A percentile compares a stretch with the other conserved stretches of the same genome.
These are phyloP conservation scores for Auxenochlorella pyrenoidosa DNA, from an alignment of 139 green algal genomes.

Conservation along the genomic window DNA sequence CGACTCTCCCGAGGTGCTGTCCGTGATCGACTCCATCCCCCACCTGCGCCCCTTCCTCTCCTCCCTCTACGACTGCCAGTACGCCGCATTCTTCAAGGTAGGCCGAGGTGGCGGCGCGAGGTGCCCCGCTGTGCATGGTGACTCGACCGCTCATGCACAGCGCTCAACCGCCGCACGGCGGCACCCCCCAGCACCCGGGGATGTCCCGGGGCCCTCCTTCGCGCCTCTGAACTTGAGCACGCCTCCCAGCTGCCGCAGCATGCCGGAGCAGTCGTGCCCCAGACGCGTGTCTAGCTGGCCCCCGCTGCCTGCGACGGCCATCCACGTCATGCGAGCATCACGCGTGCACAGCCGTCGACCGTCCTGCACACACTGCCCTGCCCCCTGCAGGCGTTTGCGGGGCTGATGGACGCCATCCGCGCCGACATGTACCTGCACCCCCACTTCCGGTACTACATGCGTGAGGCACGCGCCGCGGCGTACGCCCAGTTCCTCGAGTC, in stretches of 20 bases:
- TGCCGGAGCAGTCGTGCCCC: no score
- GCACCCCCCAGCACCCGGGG: no score
- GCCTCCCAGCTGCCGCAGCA: no score
- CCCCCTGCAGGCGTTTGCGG: slow-evolving; percentile 71
- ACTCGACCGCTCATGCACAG: no score
- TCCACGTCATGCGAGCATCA: no score
- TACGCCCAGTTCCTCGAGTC: slow-evolving; percentile 96
- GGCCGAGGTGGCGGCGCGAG: not conserved
- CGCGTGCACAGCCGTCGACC: not conserved
- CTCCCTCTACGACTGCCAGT: slow-evolving; percentile 92
- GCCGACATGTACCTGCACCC: slow-evolving; percentile 83
- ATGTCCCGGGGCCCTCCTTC: no score
- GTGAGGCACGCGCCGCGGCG: slow-evolving; percentile 87
- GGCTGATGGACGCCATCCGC: slow-evolving; percentile 70
- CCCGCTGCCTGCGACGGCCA: no score
- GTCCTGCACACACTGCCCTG: no score
- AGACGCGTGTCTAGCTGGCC: no score
- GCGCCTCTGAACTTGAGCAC: no score
- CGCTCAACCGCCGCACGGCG: no score
- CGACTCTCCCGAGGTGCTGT: slow-evolving; percentile 95
- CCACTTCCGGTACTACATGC: slow-evolving; percentile 95
- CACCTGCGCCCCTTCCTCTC: slow-evolving; percentile 85
- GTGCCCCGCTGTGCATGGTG: no score
- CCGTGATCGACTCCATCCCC: slow-evolving; percentile 89
- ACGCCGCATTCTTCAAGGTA: slow-evolving; percentile 91